A percentile compares a stretch with the other conserved stretches of the same genome.
Conservation (phyloP, 179 eudicot genomes). For the Pouteria campechiana region DNA sequence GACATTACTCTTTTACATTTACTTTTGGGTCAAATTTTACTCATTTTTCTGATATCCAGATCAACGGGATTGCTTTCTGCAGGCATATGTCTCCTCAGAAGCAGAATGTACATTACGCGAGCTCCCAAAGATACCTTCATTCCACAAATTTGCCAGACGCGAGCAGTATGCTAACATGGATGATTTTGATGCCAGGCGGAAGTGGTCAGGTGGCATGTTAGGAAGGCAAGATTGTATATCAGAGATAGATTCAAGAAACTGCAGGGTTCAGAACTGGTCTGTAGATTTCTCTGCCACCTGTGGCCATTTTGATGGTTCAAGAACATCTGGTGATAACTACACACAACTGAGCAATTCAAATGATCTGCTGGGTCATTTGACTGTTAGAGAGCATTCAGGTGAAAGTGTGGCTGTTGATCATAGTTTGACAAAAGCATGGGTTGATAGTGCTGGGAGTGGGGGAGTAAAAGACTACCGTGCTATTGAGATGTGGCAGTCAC, state of each 20-base stretch:
- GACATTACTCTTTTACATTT: not conserved
- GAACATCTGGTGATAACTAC: slow-evolving; percentile 47
- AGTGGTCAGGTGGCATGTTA: slow-evolving; percentile 53
- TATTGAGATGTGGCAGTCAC: slow-evolving; percentile 97
- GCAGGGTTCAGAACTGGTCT: slow-evolving; percentile 97
- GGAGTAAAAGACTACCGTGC: slow-evolving; percentile 84
- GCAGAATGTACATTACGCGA: slow-evolving; percentile 42
- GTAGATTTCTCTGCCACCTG: slow-evolving; percentile 87
- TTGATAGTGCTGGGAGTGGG: slow-evolving; percentile 67
- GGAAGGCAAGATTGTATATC: slow-evolving; percentile 82
- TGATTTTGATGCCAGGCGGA: slow-evolving; percentile 49
- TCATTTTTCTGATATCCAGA: not conserved
- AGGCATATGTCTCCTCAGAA: slow-evolving; percentile 88
- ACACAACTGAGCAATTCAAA: slow-evolving; percentile 77
- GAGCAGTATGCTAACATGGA: slow-evolving; percentile 74
- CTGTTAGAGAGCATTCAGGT: slow-evolving; percentile 72
- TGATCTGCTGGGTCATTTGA: slow-evolving; percentile 52
- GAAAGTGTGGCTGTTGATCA: slow-evolving; percentile 78
- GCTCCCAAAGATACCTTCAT: slow-evolving; percentile 92
- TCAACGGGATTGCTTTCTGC: slow-evolving; percentile 13
- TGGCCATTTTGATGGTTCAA: slow-evolving; percentile 61
- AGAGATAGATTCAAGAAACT: slow-evolving; percentile 93
- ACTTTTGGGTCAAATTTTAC: not conserved
- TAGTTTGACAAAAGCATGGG: slow-evolving; percentile 93
- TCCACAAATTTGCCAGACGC: slow-evolving; percentile 91